Evolutionary conservation across 345 rosid genomes (phyloP), one percentile per base, ranked within the genome.

Genomic region (Excoecaria cochinchinensis): DNA sequence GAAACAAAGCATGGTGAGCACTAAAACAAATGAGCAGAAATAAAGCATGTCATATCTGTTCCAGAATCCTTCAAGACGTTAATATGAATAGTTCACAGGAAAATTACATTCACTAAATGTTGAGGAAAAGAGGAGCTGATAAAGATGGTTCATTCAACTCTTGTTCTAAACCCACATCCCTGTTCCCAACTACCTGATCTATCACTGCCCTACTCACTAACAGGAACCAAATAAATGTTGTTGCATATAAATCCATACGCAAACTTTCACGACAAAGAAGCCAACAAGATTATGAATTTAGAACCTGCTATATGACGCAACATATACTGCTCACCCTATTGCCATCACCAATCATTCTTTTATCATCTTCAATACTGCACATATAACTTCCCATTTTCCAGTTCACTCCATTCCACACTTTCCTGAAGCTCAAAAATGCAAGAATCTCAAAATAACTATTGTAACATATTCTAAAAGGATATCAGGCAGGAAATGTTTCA

Each of bases 101-200:
- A 48, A 75, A 61, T 61, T 72, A 72, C 81, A 73, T 7, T 4
- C 75, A 64, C 81, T 81, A 74, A 77, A 79, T 74, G 79, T 42
- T 58, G 19, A 44, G 39, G 44, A 47, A 38, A 70, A 76, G 67
- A 51, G 65, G 77, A 58, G 63, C 24, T 65, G 78, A 77, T 11
- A 57, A 71, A 7, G 83, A 81, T 79, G 76, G 80, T 76, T 71
- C 85, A 77, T 68, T 71, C 71, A 73, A 51, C 75, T 63, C 73
- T 67, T 56, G 44, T 61, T 67, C 63, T 79, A 73, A 31, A 57
- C 9, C 22, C 48, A 39, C 68, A 42, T 42, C 14, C 48, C 25
- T 69, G 42, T 55, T 71, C 70, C 76, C 82, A 82, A 69, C 82
- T 64, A 68, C 77, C 39, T 72, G 24, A 46, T 58, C 67, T 16